Evolutionary conservation across 192 early-diverging fungal genomes (phyloP).

Genomic region (Backusella luteola): DNA sequence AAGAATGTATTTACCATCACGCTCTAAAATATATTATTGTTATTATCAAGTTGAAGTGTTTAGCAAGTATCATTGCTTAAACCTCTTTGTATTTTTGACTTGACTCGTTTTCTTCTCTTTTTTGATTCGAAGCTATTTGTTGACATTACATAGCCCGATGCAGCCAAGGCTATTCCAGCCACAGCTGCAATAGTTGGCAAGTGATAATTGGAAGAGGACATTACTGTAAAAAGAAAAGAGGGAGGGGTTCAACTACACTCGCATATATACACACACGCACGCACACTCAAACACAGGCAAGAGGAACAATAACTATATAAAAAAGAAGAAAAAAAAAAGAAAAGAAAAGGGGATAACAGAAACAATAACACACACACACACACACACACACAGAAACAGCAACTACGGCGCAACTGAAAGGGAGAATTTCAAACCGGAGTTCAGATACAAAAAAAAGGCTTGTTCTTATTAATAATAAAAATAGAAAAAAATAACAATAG

Average conservation of each 20-base stretch:
- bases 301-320: background rate
- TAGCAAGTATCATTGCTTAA: background rate
- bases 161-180: constrained; percentile 36
- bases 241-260: background rate
- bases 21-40: constrained; percentile 19
- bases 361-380: background rate
- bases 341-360: background rate
- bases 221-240: background rate
- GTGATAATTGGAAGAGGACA: constrained; percentile 32
- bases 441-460: background rate
- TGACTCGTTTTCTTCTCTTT: constrained; percentile 28
- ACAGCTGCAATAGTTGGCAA: constrained; percentile 35
- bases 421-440: background rate
- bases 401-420: background rate
- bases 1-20: constrained; percentile 41
- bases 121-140: constrained; percentile 13
- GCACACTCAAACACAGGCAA: background rate
- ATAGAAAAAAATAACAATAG: background rate
- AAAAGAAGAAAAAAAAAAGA: background rate
- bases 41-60: no score
- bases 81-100: constrained; percentile 29
- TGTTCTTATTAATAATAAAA: background rate
- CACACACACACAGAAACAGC: no score
- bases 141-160: constrained; percentile 24
- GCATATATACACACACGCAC: background rate